Evolutionary conservation across 768 basidiomycete genomes (phyloP), one percentile per base, ranked within the genome.

Genomic region (Tremella mesenterica): DNA sequence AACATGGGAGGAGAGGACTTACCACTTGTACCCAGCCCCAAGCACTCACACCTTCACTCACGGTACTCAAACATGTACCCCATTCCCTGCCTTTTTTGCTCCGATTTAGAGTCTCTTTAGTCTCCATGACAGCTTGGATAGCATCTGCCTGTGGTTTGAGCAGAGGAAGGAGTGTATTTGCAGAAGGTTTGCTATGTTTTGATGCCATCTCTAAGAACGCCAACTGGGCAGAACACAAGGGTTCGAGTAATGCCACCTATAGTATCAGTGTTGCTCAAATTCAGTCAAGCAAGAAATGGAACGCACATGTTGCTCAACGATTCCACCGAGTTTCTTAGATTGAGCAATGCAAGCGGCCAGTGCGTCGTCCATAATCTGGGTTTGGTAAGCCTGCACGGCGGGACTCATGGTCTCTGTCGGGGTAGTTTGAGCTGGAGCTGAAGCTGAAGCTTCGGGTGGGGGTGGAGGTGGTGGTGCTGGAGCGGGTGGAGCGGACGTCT

Each of bases 11-110:
- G 20, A 23, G 9, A 16, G 49, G n/a, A 10, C 88, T 72, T 63
- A 92, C 92, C 47, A 81, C 77, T 28, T 83, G 79, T 38, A 97
- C 82, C 95, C 95, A 99, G 21, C 85, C 92, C 57, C 88, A 82
- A 18, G 79, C 81, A 4, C 85, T 79, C 0, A 81, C 83, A 18
- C 86, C 88, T 65, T 92, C 91, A 2, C 84, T 81, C n/a, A 95
- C 77, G 23, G 83, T 80, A 27, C 81, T 83, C 23, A 96, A 76
- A 67, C 92, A 88, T 38, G 81, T 82, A 62, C 80, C 82, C 83
- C 86, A 91, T 43, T 69, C 64, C 30, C 72, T 27, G 13, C 70
- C 68, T 31, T 89, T 85, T 51, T 85, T 79, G 50, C 86, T 84
- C 69, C 83, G 81, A 57, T 86, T 76, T 57, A 84, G 83, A 30